Base-by-base conservation (phyloP, 371 early-diverging fungal species). In the Rhizomucor pusillus region DNA sequence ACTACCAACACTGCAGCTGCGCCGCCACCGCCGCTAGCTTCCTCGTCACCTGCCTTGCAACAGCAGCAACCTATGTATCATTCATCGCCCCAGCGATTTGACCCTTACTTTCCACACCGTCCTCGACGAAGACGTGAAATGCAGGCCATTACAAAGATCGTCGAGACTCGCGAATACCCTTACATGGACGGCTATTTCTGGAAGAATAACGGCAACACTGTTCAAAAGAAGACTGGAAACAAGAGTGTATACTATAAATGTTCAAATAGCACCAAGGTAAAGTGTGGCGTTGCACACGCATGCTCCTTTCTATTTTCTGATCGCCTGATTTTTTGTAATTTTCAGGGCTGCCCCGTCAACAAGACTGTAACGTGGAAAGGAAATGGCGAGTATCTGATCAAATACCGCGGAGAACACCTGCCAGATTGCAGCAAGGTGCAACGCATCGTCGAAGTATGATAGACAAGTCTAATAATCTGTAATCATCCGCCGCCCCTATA, bases 181-280 rank as follows among this genome's bases (percentile, higher is more conserved):
- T 71, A 73, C 51, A 36, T 64, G 3, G 82, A 82, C 45, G 69
- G 70, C 11, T 77, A 75, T 53, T 59, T 77, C 14, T 82, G 82
- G 82, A 75, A 77, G 63, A 82, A 82, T 58, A 82, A 82, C 46
- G 82, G 82, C 19, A 82, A 82, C 55, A 82, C 82, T n/a, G 62
- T 71, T 3, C 80, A 80, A 40, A 79, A 75, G 60, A 82, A 82
- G 62, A 82, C 82, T 19, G 82, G 82, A 29, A 73, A 75, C 44
- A 80, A 79, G 61, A 80, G 80, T 50, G 71, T 80, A 19, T 82
- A 82, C 49, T 82, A 78, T 66, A 82, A 82, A 50, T 82, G 82
- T 36, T 62, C 73, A 22, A 75, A 75, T 46, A 69, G 76, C 22
- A 69, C 56, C 43, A 75, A 69, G 67, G 76, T 71, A 60, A 62